Evolutionary conservation across 1,284 basidiomycete species (phyloP), one percentile per base, ranked within the genome.

Genomic region (Heterobasidion occidentale): DNA sequence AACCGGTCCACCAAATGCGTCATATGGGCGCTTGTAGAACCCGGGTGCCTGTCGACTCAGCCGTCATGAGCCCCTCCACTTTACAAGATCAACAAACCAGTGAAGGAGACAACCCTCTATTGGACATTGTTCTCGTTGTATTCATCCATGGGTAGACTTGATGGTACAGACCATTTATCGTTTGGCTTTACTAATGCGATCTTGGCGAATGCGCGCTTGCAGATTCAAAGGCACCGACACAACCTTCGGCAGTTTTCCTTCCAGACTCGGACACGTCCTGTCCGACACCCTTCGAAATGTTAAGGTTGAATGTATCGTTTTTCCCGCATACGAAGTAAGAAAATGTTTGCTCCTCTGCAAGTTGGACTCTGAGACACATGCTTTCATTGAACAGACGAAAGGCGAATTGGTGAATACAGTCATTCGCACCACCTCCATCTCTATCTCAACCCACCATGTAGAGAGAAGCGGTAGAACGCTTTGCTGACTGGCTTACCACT

Each of bases 401-500:
- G 93, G 94, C 50, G 86, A 92, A 60, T 72, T 96, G 68, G 94
- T 95, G 65, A 65, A 84, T 20, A 35, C 14, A 51, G 4, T 35
- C 36, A 27, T 27, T 6, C 27, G 6, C 27, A 6, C 27, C 6
- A 27, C 27, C 27, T 51, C 7, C 47, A n/a, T n/a, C 72, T 54
- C 50, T 56, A 19, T 4, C 36, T 8, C 20, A 46, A n/a, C 51
- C 52, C 55, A 50, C 59, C 50, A 55, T 34, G 35, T 62, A 95
- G 92, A 80, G 78, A 56, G 86, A 86, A 65, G 91, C 93, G 17
- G 88, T 92, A 1, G 79, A 87, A 47, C 81, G 82, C 6, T 94
- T 96, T 68, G 83, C 90, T 15, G 92, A 94, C 64, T 96, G 93
- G 93, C 80, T 96, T 45, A 88, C 90, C 1, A 86, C 83, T 34